These are phyloP conservation scores for Xylaria sp. DNA, from an alignment of 2,329 filamentous ascomycete genomes.

Conservation along the genomic window DNA sequence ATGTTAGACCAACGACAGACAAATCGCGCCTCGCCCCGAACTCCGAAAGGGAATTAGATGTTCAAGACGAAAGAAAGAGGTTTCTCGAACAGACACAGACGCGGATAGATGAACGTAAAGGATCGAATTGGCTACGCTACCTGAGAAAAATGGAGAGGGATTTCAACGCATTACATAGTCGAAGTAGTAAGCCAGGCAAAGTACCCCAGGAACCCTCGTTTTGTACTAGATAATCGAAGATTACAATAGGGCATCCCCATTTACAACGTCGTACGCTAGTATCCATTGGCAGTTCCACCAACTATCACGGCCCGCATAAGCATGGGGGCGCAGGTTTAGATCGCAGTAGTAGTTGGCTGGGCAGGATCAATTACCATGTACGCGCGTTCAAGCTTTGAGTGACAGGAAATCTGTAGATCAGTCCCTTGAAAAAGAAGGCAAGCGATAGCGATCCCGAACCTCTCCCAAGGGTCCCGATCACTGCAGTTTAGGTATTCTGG, in stretches of 20 bases:
- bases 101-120: background rate
- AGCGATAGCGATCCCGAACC: background rate
- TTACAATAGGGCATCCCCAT: background rate
- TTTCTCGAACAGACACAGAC: background rate
- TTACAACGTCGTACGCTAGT: constrained; percentile 6
- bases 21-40: background rate
- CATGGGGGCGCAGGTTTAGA: constrained; percentile 12
- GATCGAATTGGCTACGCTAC: background rate
- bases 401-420: background rate
- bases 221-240: background rate
- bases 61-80: background rate
- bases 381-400: constrained; percentile 5
- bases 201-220: background rate
- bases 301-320: constrained; percentile 7
- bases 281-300: background rate
- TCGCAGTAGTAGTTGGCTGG: background rate
- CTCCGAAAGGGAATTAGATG: background rate
- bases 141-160: background rate
- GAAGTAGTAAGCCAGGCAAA: background rate
- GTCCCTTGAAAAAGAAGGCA: background rate
- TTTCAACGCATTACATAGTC: background rate
- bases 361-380: too few relatives aligned
- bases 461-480: background rate
- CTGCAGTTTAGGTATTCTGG: too few relatives aligned
- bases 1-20: background rate